Percentiles rank a stretch among this genome's conserved stretches.
Evolutionary conservation across 2,329 filamentous ascomycete species (phyloP).

Genomic region (Aspergillus sojae): DNA sequence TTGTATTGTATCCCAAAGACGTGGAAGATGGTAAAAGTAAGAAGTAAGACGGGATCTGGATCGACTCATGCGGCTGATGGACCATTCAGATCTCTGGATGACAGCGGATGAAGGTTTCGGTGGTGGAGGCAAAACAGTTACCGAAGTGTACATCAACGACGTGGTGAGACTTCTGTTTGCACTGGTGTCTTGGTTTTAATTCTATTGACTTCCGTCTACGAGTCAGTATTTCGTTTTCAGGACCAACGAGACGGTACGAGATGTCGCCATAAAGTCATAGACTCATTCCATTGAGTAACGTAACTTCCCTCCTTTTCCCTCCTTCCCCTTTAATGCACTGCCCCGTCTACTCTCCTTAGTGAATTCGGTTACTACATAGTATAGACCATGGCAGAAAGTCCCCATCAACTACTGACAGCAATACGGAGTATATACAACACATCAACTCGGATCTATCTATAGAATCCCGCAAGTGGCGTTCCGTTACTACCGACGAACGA

Average conservation of each 20-base stretch:
- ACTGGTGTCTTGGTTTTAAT: neutral
- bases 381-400: neutral
- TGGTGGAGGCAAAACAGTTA: neutral
- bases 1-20: too few relatives aligned
- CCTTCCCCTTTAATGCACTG: neutral
- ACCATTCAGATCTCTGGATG: neutral
- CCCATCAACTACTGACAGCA: neutral
- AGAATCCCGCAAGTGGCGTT: slow-evolving; percentile 11
- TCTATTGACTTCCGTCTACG: neutral
- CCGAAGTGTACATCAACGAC: neutral
- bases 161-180: neutral
- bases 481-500: slow-evolving; percentile 2
- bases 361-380: neutral
- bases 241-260: neutral
- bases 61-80: neutral
- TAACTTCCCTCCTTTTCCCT: neutral
- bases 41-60: neutral
- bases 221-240: neutral
- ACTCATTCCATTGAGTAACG: neutral
- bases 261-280: neutral
- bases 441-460: slow-evolving; percentile 5
- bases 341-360: neutral
- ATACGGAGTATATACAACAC: neutral
- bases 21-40: neutral
- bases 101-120: neutral